Evolutionary conservation across 2,329 filamentous ascomycete species (phyloP), one percentile per base, ranked within the genome.

Genomic region (Venturia aucupariae): DNA sequence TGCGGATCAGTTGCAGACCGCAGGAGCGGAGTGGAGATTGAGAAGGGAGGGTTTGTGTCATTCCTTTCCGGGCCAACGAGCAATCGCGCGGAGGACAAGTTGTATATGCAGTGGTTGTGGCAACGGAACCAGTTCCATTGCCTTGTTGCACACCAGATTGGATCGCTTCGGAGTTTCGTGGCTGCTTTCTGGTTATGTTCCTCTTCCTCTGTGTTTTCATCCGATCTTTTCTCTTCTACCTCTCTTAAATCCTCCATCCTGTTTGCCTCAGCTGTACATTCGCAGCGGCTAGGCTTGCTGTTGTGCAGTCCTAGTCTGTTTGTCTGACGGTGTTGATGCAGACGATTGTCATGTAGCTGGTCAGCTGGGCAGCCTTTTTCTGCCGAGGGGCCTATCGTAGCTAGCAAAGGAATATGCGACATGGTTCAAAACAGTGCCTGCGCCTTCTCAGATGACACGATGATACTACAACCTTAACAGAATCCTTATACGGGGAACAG

Each of bases 351-450:
- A 57, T 57, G 51, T 35, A 57, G 51, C 51, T 19, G 51, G 51
- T 57, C 51, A 57, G 51, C 51, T 19, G 51, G 24, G 30, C 51
- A 57, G 51, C 27, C 51, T 57, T 57, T 55, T 19, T 35, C 30
- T 35, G 51, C 22, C 22, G 51, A 35, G 48, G 24, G 48, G 24
- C 48, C 48, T 54, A 15, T 32, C 48, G 15, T 54, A 54, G 51
- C 51, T 57, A 57, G 51, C 19, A 35, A 35, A 57, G 27, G 51
- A 57, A 35, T 35, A 57, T 35, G 51, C 51, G 51, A 57, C 51
- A 57, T 57, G 51, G 35, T 35, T n/a, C 30, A 38, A 35, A 35
- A 57, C 27, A 57, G 27, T 35, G 51, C 19, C 51, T 57, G 30
- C 27, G 19, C 51, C 51, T n/a, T n/a, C 15, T n/a, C 51, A 57